phyloP scores from a whole-genome alignment of 345 rosid species.

The Aegle marmelos region DNA sequence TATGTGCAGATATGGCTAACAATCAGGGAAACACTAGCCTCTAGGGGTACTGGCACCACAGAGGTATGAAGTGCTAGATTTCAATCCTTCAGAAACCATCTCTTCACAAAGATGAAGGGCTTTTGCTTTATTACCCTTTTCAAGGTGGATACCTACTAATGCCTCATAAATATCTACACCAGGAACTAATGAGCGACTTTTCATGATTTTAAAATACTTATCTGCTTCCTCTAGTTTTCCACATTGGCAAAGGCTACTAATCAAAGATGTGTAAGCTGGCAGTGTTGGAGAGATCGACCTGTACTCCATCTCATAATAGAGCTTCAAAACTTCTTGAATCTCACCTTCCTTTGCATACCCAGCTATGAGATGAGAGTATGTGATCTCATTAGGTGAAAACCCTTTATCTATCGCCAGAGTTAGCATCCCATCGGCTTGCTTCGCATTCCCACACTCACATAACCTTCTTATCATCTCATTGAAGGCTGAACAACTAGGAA shows the following conservation, averaged over 20 bases:
- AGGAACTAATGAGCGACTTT: conserved; percentile 31
- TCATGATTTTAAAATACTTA: conserved; percentile 49
- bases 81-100: conserved; percentile 39
- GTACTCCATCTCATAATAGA: conserved; percentile 71
- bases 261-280: conserved; percentile 35
- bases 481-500: conserved; percentile 50
- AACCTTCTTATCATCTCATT: conserved; percentile 51
- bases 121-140: conserved; percentile 30
- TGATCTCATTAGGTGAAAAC: conserved; percentile 43
- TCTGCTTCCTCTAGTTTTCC: conserved; percentile 56
- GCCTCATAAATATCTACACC: conserved; percentile 37
- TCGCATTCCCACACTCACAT: conserved; percentile 34
- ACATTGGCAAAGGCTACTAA: conserved; percentile 39
- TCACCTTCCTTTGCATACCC: conserved; percentile 45
- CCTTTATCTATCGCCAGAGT: conserved; percentile 54
- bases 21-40: neutral
- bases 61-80: conserved; percentile 11
- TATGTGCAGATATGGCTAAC: neutral
- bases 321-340: conserved; percentile 54
- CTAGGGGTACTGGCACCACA: no score
- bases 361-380: conserved; percentile 45
- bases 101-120: conserved; percentile 38
- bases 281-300: conserved; percentile 41
- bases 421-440: conserved; percentile 41
- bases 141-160: conserved; percentile 26